A percentile compares a stretch with the other conserved stretches of the same genome.
phyloP scores from a whole-genome alignment of 1,284 basidiomycete species.

The Puccinia horiana region DNA sequence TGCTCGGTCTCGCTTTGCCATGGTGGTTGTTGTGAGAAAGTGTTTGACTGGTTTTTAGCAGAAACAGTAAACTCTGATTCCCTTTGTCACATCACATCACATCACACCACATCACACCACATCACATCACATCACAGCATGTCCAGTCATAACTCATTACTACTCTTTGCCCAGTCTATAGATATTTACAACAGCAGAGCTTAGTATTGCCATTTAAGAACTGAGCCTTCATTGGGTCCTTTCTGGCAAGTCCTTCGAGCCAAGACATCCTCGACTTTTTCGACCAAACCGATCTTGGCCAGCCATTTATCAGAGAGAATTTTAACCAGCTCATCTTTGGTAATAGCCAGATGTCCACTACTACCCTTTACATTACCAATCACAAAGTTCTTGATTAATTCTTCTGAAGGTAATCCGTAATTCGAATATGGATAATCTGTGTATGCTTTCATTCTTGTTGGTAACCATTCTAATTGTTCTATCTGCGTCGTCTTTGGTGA shows the following conservation, averaged over 20 bases:
- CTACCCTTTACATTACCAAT: slow-evolving; percentile 63
- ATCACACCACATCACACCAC: too few relatives aligned
- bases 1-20: too few relatives aligned
- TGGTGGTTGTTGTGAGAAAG: not conserved
- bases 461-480: slow-evolving; percentile 60
- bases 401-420: slow-evolving; percentile 70
- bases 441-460: slow-evolving; percentile 49
- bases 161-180: too few relatives aligned
- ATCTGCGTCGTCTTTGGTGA: slow-evolving; percentile 62
- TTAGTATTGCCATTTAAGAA: slow-evolving; percentile 42
- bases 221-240: slow-evolving; percentile 28
- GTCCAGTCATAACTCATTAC: too few relatives aligned
- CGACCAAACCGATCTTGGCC: slow-evolving; percentile 70
- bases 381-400: slow-evolving; percentile 68
- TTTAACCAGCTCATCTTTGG: slow-evolving; percentile 66
- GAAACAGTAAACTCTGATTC: too few relatives aligned
- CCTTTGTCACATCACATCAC: too few relatives aligned
- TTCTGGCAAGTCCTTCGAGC: slow-evolving; percentile 58
- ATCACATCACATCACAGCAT: too few relatives aligned
- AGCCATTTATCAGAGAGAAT: slow-evolving; percentile 62
- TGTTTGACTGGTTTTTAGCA: not conserved
- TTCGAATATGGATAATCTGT: slow-evolving; percentile 59
- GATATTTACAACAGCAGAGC: too few relatives aligned
- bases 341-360: slow-evolving; percentile 67
- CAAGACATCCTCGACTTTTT: slow-evolving; percentile 74